Evolutionary conservation across 2,329 filamentous ascomycete genomes (phyloP), one percentile per base, ranked within the genome.

Genomic region (Septoria linicola): DNA sequence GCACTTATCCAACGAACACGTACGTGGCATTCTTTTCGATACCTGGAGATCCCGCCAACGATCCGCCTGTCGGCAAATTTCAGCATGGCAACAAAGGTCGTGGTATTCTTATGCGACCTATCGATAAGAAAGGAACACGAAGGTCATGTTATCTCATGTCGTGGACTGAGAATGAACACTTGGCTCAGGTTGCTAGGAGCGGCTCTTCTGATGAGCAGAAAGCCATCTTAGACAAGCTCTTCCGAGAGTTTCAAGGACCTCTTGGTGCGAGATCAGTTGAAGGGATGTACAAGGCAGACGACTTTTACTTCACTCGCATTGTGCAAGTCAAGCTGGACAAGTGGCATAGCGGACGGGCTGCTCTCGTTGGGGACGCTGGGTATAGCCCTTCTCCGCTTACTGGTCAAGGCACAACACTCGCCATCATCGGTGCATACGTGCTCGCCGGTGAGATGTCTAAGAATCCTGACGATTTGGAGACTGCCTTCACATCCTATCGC

Each of bases 241-340:
- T 54, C 20, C 37, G 23, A 8, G 48, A 50, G 16, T 46, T 57
- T 27, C 41, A 43, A 14, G 57, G 57, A 4, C 45, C 46, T 4
- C 23, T 59, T 4, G 48, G 49, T 16, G 30, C 35, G 14, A 30
- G 58, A 8, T 39, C 48, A 8, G 16, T 53, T n/a, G 16, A 42
- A 21, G 55, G 45, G 3, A 51, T 60, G 31, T 31, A 34, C 6
- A 30, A 43, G 4, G 41, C 68, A 0, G 59, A 71, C 0, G 70
- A 77, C 48, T 77, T 75, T 56, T 78, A 77, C 59, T 72, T 70
- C 51, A 68, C 73, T 23, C 67, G 71, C 14, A 60, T 72, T n/a
- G 69, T 65, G 4, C 68, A 73, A 40, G 65, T 74, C 37, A 68
- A 67, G 39, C 64, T 73, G 55, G 54, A 65, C 2, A 47, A 25